Evolutionary conservation across 2,329 filamentous ascomycete species (phyloP), one percentile per base, ranked within the genome.

Genomic region (Gnomoniopsis sp.): DNA sequence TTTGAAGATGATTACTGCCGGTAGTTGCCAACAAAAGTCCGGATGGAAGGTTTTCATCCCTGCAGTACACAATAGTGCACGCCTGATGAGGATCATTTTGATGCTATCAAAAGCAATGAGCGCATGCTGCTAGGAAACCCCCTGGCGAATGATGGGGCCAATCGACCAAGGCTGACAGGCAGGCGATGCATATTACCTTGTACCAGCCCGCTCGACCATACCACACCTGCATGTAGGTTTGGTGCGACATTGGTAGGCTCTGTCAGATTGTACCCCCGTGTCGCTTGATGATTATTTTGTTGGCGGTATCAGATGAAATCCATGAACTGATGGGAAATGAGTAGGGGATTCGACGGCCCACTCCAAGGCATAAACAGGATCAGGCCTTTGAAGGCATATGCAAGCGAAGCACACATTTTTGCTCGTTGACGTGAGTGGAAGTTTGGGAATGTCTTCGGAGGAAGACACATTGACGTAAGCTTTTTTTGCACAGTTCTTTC

Each of bases 271-370:
- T 30, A 30, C 26, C 26, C 26, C 26, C 8, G 26, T 8, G 8
- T 30, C 26, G 26, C 26, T 30, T 4, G 8, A 30, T 30, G 26
- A 8, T 46, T 44, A 43, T 10, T 48, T n/a, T 44, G 38, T 41
- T 41, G 36, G 36, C 33, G 53, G 38, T 49, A 51, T 47, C 19
- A 49, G 19, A 34, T 53, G 19, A 41, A 53, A 48, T 19, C 49
- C 44, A 19, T 36, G 34, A 44, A 36, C 44, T 38, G 49, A 51
- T 44, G 44, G 26, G 51, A 57, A 56, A 62, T 62, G 60, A 59
- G 49, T 44, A 54, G 53, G 49, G 51, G 44, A 46, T 22, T 44
- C 53, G 38, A 33, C 41, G 54, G 47, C 49, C 57, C 57, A 55
- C 57, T 54, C 34, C 26, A 30, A 34, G 38, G 59, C 53, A 59